These are phyloP conservation scores for Paralagenidium karlingii DNA, from an alignment of 352 stramenopile genomes.

Conservation along the genomic window DNA sequence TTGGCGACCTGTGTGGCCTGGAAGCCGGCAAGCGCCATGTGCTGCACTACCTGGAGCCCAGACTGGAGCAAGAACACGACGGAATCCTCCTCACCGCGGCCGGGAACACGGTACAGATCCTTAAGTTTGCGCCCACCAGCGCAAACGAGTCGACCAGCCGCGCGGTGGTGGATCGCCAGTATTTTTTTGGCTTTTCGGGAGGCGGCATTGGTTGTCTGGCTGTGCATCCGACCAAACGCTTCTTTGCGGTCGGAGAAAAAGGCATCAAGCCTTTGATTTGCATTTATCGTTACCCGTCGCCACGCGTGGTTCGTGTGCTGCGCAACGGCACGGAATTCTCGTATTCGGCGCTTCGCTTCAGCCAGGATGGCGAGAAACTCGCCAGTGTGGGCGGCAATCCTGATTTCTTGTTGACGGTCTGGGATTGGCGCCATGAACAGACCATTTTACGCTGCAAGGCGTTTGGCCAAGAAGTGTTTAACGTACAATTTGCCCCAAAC, in stretches of 20 bases:
- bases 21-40: conserved; percentile 57
- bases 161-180: conserved; percentile 16
- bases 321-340: conserved; percentile 68
- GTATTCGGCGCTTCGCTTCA: conserved; percentile 72
- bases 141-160: neutral
- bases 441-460: conserved; percentile 88
- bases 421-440: conserved; percentile 84
- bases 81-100: conserved; percentile 46
- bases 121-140: conserved; percentile 23
- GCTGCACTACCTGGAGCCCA: conserved; percentile 48
- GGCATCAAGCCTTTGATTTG: conserved; percentile 77
- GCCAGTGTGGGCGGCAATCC: conserved; percentile 78
- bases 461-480: conserved; percentile 91
- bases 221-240: conserved; percentile 51
- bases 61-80: conserved; percentile 16
- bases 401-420: conserved; percentile 89
- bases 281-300: conserved; percentile 78
- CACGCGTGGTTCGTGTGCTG: conserved; percentile 61
- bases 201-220: conserved; percentile 50
- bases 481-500: conserved; percentile 77
- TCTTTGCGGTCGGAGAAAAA: conserved; percentile 85
- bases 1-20: conserved; percentile 41
- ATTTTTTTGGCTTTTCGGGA: conserved; percentile 60
- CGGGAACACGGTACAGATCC: conserved; percentile 61
- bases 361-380: conserved; percentile 72